Evolutionary conservation across 768 basidiomycete species (phyloP).

Genomic region (Amanita molliuscula): DNA sequence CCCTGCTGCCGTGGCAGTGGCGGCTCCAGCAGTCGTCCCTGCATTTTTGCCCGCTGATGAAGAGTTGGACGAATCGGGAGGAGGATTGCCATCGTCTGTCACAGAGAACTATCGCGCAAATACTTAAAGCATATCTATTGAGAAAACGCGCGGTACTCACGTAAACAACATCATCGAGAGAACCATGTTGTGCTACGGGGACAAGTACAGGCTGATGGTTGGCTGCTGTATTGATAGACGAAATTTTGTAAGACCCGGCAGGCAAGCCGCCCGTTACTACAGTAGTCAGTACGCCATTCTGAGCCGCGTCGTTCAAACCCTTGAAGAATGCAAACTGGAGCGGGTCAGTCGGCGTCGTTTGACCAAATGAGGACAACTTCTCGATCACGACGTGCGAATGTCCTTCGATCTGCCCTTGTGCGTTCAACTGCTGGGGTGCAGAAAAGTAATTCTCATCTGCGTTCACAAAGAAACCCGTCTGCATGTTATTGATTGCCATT

Average conservation of each 20-base stretch:
- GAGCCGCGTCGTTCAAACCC: slow-evolving; percentile 39
- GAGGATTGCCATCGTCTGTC: slow-evolving; percentile 19
- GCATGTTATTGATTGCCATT: slow-evolving; percentile 25
- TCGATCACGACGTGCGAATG: slow-evolving; percentile 52
- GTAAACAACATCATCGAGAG: slow-evolving; percentile 37
- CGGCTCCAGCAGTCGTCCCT: background rate
- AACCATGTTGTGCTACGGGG: slow-evolving; percentile 39
- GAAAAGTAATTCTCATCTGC: slow-evolving; percentile 37
- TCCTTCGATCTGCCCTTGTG: slow-evolving; percentile 32
- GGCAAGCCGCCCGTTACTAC: slow-evolving; percentile 39
- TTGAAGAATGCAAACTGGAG: slow-evolving; percentile 56
- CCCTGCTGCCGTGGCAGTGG: background rate
- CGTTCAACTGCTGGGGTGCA: slow-evolving; percentile 40
- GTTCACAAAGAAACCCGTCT: slow-evolving; percentile 42
- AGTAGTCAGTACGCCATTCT: slow-evolving; percentile 40
- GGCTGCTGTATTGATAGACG: slow-evolving; percentile 38
- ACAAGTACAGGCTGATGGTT: slow-evolving; percentile 43
- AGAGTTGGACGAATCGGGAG: background rate
- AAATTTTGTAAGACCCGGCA: slow-evolving; percentile 45
- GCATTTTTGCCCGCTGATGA: background rate
- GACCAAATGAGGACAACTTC: slow-evolving; percentile 27
- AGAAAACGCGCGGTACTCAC: slow-evolving; percentile 17
- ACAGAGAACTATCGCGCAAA: slow-evolving; percentile 20
- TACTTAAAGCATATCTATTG: slow-evolving; percentile 1
- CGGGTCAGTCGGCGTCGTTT: slow-evolving; percentile 36